Conservation (phyloP, 1,139 yeast species). For the Nakaseomyces glabratus region DNA sequence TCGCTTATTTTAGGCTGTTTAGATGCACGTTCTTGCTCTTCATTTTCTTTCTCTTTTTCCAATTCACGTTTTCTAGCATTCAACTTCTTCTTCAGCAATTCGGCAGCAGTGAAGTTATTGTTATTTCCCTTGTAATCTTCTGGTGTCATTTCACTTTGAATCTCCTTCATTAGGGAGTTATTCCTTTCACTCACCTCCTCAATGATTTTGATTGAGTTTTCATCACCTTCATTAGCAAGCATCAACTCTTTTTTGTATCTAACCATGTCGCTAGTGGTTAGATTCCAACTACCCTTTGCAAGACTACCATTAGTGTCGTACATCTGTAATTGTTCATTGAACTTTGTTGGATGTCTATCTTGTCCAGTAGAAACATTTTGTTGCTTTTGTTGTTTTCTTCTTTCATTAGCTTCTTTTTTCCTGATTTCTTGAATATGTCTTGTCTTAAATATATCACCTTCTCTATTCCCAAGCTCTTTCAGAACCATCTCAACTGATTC, state of each 20-base stretch:
- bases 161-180: slow-evolving; percentile 20
- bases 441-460: slow-evolving; percentile 66
- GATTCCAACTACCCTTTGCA: slow-evolving; percentile 53
- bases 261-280: slow-evolving; percentile 67
- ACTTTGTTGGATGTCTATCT: slow-evolving; percentile 67
- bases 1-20: slow-evolving; percentile 9
- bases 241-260: slow-evolving; percentile 58
- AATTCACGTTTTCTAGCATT: slow-evolving; percentile 23
- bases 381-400: slow-evolving; percentile 43
- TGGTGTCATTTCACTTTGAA: slow-evolving; percentile 25
- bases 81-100: slow-evolving; percentile 34
- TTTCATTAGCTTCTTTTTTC: slow-evolving; percentile 51
- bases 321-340: slow-evolving; percentile 68
- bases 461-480: slow-evolving; percentile 58
- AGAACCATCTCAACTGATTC: slow-evolving; percentile 68
- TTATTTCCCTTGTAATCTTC: slow-evolving; percentile 32
- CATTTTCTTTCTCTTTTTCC: slow-evolving; percentile 15
- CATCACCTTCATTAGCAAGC: slow-evolving; percentile 67
- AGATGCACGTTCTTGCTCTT: slow-evolving; percentile 12
- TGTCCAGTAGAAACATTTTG: slow-evolving; percentile 49
- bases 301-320: slow-evolving; percentile 59
- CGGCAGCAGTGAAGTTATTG: slow-evolving; percentile 37
- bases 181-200: slow-evolving; percentile 35
- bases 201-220: slow-evolving; percentile 59
- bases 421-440: slow-evolving; percentile 62